Base-by-base conservation (phyloP, 768 basidiomycete genomes). In the Hemileccinum rubropunctum region DNA sequence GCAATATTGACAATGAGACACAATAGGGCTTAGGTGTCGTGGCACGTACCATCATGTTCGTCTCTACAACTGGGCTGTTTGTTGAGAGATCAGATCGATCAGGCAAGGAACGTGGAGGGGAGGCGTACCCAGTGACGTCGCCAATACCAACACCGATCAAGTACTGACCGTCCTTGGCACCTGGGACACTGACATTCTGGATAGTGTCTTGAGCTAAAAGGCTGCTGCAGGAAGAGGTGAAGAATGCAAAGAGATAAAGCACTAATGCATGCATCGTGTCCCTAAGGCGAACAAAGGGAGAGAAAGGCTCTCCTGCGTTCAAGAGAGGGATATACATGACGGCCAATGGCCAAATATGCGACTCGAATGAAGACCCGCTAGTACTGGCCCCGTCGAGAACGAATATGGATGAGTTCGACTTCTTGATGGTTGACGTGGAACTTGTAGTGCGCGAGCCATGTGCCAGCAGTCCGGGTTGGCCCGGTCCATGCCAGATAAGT, bases 21-120 rank as follows among this genome's bases (percentile, higher is more conserved):
- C 21, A 9, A 30, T 8, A 30, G 14, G 17, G 38, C 43, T 9
- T n/a, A 34, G 27, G 40, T 38, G 32, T 44, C 40, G 21, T 30
- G 27, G 23, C 28, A 53, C 68, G 41, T 63, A 81, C 85, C 86
- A 88, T 87, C 83, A 89, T 86, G 54, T 88, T 88, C 15, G 88
- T 90, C 72, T 91, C 86, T 6, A 89, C 86, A 15, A 88, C 80
- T 4, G 87, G 85, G 18, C 83, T 85, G 37, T 50, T 52, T 21
- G 53, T 42, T 26, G 12, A 8, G 18, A n/a, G n/a, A n/a, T n/a
- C n/a, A n/a, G n/a, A n/a, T n/a, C n/a, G n/a, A 23, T 46, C 23
- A 47, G 32, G 38, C 15, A 37, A 34, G 39, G 21, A 14, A 15
- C 23, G 26, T 3, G 13, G 3, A 48, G 33, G 27, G 34, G 15